Evolutionary conservation across 2,329 filamentous ascomycete species (phyloP), one percentile per base, ranked within the genome.

Genomic region (Sporothrix protearum): DNA sequence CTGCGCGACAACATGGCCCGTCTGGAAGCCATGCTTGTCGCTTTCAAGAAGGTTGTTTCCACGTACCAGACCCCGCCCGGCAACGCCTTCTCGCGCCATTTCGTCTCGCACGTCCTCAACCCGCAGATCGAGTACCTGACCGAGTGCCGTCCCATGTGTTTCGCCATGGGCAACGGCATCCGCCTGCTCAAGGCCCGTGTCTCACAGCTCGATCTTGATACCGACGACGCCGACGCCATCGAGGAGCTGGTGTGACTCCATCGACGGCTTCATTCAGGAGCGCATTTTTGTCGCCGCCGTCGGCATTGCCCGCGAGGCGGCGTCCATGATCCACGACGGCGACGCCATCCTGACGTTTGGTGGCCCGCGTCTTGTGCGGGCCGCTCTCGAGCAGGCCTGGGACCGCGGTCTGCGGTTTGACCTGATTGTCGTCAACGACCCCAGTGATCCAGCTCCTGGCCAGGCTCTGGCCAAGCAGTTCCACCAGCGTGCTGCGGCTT

Each of bases 101-200:
- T 99, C 77, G 96, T 93, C 42, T 92, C 92, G 12, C 93, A 98
- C 80, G 90, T 93, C 75, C 89, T 99, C 73, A 96, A 94, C 77
- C 93, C 94, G 49, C 96, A 99, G 81, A 97, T 99, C 78, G 94
- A 96, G 75, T 97, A 96, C 78, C 87, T 99, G 73, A 92, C 93
- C 73, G 93, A 93, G 76, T 97, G 94, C 78, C 90, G 96, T n/a
- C 94, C 96, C 45, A 92, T 99, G 82, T 96, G 93, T 75, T 96
- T 97, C 81, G 93, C 93, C 74, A 97, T 98, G 90, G 96, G 96
- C 73, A 99, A 98, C 80, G 94, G 94, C 47, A 97, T 99, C 78
- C 89, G 96, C 70, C 95, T 94, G 86, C 86, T 99, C 67, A 99
- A 99, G 84, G 88, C 97, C 64, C 89, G 93, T 77, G 95, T 99